A percentile compares a stretch with the other conserved stretches of the same genome.
These are phyloP conservation scores for Catenaria anguillulae DNA, from an alignment of 371 early-diverging fungal species.

Conservation along the genomic window DNA sequence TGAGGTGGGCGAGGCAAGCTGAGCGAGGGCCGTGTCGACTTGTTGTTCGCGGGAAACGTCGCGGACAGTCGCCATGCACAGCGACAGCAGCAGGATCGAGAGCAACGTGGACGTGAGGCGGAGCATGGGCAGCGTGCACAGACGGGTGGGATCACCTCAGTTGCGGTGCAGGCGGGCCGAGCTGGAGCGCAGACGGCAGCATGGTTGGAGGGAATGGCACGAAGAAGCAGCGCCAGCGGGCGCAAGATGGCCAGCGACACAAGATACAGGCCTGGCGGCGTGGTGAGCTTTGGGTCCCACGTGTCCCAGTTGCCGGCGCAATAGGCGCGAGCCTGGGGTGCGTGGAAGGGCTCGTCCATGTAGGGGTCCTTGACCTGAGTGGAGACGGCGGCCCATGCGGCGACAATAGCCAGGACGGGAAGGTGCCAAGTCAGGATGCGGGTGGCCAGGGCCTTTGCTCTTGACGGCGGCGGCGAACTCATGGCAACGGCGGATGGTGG, in stretches of 20 bases:
- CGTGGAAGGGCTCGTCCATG: constrained; percentile 85
- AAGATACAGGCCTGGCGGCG: constrained; percentile 85
- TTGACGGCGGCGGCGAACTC: too few relatives aligned
- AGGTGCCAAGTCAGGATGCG: background rate
- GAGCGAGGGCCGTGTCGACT: constrained; percentile 16
- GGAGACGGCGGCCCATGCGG: background rate
- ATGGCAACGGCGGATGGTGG: too few relatives aligned
- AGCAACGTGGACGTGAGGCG: background rate
- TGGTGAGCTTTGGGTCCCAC: constrained; percentile 89
- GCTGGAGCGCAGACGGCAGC: too few relatives aligned
- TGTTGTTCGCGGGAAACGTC: background rate
- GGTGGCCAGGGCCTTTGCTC: background rate
- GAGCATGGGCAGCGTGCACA: constrained; percentile 8
- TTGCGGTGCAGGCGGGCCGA: too few relatives aligned
- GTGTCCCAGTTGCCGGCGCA: constrained; percentile 47
- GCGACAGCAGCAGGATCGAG: constrained; percentile 3
- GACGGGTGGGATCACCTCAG: constrained; percentile 14
- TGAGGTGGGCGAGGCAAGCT: too few relatives aligned
- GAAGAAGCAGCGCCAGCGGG: background rate
- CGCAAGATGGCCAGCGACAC: constrained; percentile 3
- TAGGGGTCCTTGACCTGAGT: background rate
- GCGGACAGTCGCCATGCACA: background rate
- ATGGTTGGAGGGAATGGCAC: background rate
- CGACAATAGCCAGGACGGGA: background rate
- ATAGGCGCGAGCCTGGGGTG: constrained; percentile 78